Percentiles rank a stretch among this genome's conserved stretches.
These are phyloP conservation scores for Verbascum thapsus DNA, from an alignment of 257 asterid species.

Conservation along the genomic window DNA sequence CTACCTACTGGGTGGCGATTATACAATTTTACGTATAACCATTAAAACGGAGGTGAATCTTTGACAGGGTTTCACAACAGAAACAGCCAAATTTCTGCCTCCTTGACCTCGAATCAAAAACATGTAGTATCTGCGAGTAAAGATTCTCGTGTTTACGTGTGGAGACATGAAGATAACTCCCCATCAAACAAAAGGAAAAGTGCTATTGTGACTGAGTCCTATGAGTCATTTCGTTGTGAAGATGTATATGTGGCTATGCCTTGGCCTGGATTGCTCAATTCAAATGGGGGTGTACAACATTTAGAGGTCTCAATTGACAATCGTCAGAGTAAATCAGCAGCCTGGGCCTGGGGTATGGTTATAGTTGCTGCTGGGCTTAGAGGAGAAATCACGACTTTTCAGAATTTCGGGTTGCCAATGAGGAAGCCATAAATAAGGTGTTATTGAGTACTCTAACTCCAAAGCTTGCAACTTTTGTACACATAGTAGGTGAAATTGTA, in stretches of 20 bases:
- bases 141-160: conserved; percentile 82
- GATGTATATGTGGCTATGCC: conserved; percentile 93
- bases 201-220: conserved; percentile 72
- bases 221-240: conserved; percentile 84
- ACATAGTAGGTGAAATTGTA: no score
- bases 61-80: conserved; percentile 82
- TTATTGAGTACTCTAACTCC: no score
- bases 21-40: no score
- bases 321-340: conserved; percentile 48
- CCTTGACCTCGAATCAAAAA: conserved; percentile 79
- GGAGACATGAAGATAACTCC: conserved; percentile 94
- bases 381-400: conserved; percentile 91
- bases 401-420: conserved; percentile 83
- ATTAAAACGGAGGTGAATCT: no score
- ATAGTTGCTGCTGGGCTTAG: conserved; percentile 79
- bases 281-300: conserved; percentile 45
- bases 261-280: conserved; percentile 77
- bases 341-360: no score
- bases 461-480: conserved; percentile 44
- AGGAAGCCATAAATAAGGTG: no score
- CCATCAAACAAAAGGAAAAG: conserved; percentile 78
- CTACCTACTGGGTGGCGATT: no score
- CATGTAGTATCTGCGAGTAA: conserved; percentile 88
- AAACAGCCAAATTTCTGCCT: conserved; percentile 92
- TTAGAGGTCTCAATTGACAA: no score